These are phyloP conservation scores for Scedosporium apiospermum DNA, from an alignment of 2,329 filamentous ascomycete genomes.

Conservation along the genomic window DNA sequence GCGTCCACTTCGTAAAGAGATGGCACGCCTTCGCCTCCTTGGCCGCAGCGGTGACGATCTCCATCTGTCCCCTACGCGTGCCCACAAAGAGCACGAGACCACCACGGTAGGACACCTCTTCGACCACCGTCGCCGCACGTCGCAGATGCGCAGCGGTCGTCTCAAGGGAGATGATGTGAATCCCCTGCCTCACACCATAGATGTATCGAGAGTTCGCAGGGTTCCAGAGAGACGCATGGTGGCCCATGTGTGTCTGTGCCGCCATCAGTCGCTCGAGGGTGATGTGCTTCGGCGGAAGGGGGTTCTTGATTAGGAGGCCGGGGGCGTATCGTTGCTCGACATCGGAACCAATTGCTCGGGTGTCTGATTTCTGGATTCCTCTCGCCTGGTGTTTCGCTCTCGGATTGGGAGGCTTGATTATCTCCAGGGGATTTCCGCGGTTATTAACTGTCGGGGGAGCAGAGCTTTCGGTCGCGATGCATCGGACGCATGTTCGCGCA, in stretches of 20 bases:
- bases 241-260: constrained; percentile 80
- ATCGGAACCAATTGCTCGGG: constrained; percentile 36
- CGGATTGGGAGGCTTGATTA: neutral
- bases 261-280: constrained; percentile 87
- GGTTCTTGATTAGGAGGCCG: constrained; percentile 56
- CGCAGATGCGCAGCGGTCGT: constrained; percentile 79
- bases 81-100: constrained; percentile 88
- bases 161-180: constrained; percentile 91
- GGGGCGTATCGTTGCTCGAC: constrained; percentile 53
- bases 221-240: constrained; percentile 88
- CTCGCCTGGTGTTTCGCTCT: neutral
- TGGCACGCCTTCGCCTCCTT: constrained; percentile 72
- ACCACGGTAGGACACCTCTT: constrained; percentile 72
- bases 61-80: constrained; percentile 71
- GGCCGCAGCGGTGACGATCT: constrained; percentile 72
- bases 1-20: constrained; percentile 86
- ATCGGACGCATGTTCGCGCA: constrained; percentile 28
- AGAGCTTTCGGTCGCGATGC: constrained; percentile 22
- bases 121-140: constrained; percentile 86
- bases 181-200: constrained; percentile 75
- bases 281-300: constrained; percentile 68
- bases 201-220: constrained; percentile 91
- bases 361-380: constrained; percentile 23
- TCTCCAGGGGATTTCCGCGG: constrained; percentile 26
- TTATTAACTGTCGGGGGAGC: constrained; percentile 17